A percentile compares a stretch with the other conserved stretches of the same genome.
Conservation (phyloP, 2,329 filamentous ascomycete genomes). For the Diaporthe ampelina region DNA sequence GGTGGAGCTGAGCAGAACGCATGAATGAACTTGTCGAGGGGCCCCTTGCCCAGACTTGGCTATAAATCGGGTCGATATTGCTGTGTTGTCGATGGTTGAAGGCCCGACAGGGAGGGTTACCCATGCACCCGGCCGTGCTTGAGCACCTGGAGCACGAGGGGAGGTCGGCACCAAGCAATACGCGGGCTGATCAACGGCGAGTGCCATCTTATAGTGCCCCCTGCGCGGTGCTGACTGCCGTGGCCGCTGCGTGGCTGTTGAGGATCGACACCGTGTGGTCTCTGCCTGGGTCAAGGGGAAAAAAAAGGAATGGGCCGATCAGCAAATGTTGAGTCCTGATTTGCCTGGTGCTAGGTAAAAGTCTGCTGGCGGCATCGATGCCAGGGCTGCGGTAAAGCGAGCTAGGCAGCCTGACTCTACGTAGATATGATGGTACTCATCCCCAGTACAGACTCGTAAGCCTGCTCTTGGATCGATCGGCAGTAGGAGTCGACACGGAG, state of each 20-base stretch:
- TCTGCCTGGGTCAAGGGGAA: conserved; percentile 18
- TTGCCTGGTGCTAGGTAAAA: background rate
- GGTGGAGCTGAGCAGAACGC: conserved; percentile 28
- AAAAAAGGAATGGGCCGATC: conserved; percentile 8
- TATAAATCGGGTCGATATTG: conserved; percentile 35
- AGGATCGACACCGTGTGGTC: background rate
- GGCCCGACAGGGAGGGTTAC: conserved; percentile 14
- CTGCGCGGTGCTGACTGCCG: background rate
- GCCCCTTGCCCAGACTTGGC: conserved; percentile 7
- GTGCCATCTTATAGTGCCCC: background rate
- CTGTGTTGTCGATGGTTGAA: conserved; percentile 31
- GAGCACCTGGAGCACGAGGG: conserved; percentile 21
- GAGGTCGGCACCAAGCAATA: conserved; percentile 4
- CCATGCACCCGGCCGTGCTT: conserved; percentile 25
- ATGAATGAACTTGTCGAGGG: conserved; percentile 35
- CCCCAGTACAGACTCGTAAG: background rate
- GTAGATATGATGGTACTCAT: conserved; percentile 6
- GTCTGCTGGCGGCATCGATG: conserved; percentile 12
- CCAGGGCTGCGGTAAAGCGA: background rate
- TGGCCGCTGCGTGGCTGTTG: background rate
- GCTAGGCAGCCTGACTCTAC: conserved; percentile 20
- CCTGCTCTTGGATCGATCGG: conserved; percentile 9
- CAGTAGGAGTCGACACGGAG: background rate
- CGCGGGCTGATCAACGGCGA: conserved; percentile 2
- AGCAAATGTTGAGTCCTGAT: background rate